Percentiles rank a stretch among this genome's conserved stretches.
Evolutionary conservation across 306 rosid species (phyloP).

Genomic region (Crataegus laevigata): DNA sequence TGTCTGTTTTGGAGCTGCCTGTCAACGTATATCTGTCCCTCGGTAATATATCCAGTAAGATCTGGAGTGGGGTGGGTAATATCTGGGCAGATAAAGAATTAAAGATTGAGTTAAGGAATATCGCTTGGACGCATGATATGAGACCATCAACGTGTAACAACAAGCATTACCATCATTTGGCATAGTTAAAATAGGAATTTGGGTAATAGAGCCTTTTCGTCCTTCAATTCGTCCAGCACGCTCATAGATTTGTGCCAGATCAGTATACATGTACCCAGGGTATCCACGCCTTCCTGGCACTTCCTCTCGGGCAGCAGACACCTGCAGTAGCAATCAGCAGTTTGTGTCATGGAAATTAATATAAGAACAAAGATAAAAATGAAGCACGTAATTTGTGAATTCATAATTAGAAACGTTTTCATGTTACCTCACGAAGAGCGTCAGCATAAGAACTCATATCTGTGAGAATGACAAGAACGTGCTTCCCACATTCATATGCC

Average conservation of each 20-base stretch:
- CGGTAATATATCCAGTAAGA: conserved; percentile 97
- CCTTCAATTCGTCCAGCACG: conserved; percentile 99
- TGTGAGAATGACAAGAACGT: conserved; percentile 95
- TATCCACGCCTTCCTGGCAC: conserved; percentile 99
- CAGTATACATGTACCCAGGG: conserved; percentile 99
- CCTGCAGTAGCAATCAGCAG: conserved; percentile 41
- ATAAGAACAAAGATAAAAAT: background rate
- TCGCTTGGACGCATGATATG: conserved; percentile 1
- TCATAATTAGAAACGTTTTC: background rate
- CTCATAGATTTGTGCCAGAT: conserved; percentile 97
- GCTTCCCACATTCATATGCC: conserved; percentile 99
- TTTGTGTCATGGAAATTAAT: conserved; percentile 7
- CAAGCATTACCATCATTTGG: conserved; percentile 82
- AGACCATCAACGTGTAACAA: conserved; percentile 10
- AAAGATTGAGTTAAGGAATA: conserved; percentile 12
- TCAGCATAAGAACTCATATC: conserved; percentile 99
- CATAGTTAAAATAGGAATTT: conserved; percentile 96
- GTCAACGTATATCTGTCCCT: conserved; percentile 96
- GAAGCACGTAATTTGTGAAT: conserved; percentile 1
- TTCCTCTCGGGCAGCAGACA: conserved; percentile 99
- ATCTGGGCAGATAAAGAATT: conserved; percentile 42
- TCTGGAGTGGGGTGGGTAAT: conserved; percentile 99
- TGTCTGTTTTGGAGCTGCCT: conserved; percentile 96
- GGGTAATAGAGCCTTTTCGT: conserved; percentile 95
- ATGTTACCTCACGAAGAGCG: conserved; percentile 98